Percentiles rank a stretch among this genome's conserved stretches.
Evolutionary conservation across 768 basidiomycete genomes (phyloP).

Genomic region (Russula compacta): DNA sequence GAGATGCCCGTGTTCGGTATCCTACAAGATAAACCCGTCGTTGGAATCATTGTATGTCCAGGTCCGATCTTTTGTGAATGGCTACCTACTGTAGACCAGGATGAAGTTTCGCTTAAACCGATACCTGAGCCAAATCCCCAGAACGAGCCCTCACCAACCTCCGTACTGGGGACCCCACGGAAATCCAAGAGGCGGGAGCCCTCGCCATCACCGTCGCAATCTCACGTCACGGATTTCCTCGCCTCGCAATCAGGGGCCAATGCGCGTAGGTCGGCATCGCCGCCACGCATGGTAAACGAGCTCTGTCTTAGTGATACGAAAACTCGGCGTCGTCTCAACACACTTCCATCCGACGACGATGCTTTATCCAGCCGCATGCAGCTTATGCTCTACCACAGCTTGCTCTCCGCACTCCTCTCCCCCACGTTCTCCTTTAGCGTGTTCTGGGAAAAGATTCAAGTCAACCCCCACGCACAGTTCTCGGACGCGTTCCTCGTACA

Average conservation of each 20-base stretch:
- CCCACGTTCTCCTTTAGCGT: slow-evolving; percentile 40
- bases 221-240: slow-evolving; percentile 22
- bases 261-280: neutral
- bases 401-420: slow-evolving; percentile 44
- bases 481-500: slow-evolving; percentile 40
- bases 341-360: slow-evolving; percentile 50
- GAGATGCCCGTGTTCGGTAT: slow-evolving; percentile 82
- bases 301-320: slow-evolving; percentile 60
- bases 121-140: slow-evolving; percentile 2
- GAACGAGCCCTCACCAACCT: slow-evolving; percentile 19
- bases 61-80: neutral
- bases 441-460: slow-evolving; percentile 41
- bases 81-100: slow-evolving; percentile 29
- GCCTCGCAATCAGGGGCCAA: neutral
- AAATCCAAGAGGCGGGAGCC: slow-evolving; percentile 25
- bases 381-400: slow-evolving; percentile 67
- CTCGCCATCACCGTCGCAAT: slow-evolving; percentile 20
- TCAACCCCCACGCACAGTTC: slow-evolving; percentile 38
- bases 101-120: slow-evolving; percentile 36
- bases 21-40: slow-evolving; percentile 51
- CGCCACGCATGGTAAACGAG: slow-evolving; percentile 18
- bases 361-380: slow-evolving; percentile 54
- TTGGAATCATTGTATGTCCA: slow-evolving; percentile 62
- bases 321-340: slow-evolving; percentile 41
- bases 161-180: slow-evolving; percentile 22